These are phyloP conservation scores for Macroventuria anomochaeta DNA, from an alignment of 2,329 filamentous ascomycete genomes.

Conservation along the genomic window DNA sequence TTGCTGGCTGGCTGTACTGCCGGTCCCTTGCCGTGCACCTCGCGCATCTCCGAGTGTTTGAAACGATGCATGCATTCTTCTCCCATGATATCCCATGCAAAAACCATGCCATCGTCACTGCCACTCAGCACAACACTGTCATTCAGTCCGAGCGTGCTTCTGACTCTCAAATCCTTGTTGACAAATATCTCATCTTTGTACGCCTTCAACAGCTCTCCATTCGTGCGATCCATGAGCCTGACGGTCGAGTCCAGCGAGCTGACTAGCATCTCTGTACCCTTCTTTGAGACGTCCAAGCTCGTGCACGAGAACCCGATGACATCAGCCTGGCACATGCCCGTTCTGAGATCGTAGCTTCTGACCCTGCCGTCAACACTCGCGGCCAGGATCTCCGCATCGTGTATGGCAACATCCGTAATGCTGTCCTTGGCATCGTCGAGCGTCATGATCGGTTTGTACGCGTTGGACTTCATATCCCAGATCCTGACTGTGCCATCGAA, in stretches of 20 bases:
- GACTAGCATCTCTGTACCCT: constrained; percentile 76
- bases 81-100: constrained; percentile 84
- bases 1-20: constrained; percentile 45
- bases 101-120: constrained; percentile 76
- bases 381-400: constrained; percentile 64
- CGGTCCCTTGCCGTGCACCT: constrained; percentile 31
- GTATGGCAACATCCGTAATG: constrained; percentile 57
- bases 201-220: constrained; percentile 74
- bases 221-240: constrained; percentile 79
- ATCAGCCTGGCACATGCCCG: constrained; percentile 64
- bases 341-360: constrained; percentile 80
- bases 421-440: constrained; percentile 76
- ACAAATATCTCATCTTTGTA: constrained; percentile 66
- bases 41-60: constrained; percentile 49
- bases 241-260: constrained; percentile 77
- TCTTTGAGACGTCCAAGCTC: constrained; percentile 72
- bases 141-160: constrained; percentile 74
- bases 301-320: constrained; percentile 67
- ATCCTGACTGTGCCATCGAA: constrained; percentile 78
- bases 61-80: constrained; percentile 72
- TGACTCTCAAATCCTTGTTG: constrained; percentile 76
- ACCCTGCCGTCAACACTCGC: constrained; percentile 87
- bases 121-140: constrained; percentile 83
- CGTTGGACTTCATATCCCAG: constrained; percentile 58
- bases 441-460: constrained; percentile 72